Conservation (phyloP, 2,329 filamentous ascomycete species). For the Arthrocladium fulminans region DNA sequence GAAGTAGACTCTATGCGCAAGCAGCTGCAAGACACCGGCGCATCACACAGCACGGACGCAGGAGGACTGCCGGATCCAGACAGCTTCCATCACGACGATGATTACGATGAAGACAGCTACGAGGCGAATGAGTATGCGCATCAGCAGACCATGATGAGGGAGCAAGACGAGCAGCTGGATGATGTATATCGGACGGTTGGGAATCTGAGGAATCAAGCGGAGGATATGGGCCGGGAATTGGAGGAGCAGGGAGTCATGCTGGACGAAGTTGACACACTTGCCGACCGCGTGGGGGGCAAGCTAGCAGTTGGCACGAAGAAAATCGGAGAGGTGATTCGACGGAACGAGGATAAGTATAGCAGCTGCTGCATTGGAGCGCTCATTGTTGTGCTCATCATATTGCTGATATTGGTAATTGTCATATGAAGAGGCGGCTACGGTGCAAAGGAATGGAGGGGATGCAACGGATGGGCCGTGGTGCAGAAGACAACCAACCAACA, state of each 20-base stretch:
- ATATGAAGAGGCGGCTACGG: conserved; percentile 36
- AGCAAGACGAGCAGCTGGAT: conserved; percentile 89
- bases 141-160: conserved; percentile 83
- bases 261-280: conserved; percentile 71
- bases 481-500: conserved; percentile 44
- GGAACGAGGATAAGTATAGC: conserved; percentile 65
- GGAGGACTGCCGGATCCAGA: conserved; percentile 52
- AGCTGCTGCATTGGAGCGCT: conserved; percentile 19
- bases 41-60: conserved; percentile 30
- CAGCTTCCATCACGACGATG: conserved; percentile 43
- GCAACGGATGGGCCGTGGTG: neutral
- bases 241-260: conserved; percentile 91
- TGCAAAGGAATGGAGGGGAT: neutral
- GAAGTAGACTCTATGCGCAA: conserved; percentile 85
- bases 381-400: conserved; percentile 48
- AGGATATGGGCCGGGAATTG: conserved; percentile 91
- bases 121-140: conserved; percentile 82
- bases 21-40: conserved; percentile 52
- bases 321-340: conserved; percentile 71
- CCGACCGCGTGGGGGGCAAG: conserved; percentile 78
- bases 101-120: conserved; percentile 54
- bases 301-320: conserved; percentile 79
- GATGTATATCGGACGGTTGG: conserved; percentile 89
- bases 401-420: conserved; percentile 69
- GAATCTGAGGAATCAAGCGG: conserved; percentile 78